Evolutionary conservation across 140 eudicot genomes (phyloP).

Genomic region (Stevia rebaudiana): DNA sequence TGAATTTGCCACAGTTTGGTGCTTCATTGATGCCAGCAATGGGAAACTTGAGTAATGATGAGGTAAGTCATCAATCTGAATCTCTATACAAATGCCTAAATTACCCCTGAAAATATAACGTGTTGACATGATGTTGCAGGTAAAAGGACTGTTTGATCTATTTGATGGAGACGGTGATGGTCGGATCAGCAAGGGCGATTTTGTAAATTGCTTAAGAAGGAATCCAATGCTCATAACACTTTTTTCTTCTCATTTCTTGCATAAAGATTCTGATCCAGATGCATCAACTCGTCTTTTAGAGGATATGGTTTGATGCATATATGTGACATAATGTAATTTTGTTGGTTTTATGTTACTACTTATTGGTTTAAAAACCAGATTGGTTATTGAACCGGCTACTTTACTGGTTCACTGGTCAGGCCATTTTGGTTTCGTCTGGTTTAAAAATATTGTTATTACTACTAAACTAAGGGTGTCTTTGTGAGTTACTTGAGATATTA

Average conservation of each 20-base stretch:
- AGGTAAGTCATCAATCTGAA: constrained; percentile 42
- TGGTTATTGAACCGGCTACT: background rate
- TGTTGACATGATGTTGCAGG: constrained; percentile 39
- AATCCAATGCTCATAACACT: constrained; percentile 76
- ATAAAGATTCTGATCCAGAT: constrained; percentile 20
- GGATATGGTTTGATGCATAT: constrained; percentile 42
- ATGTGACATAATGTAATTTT: constrained; percentile 29
- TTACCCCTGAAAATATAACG: background rate
- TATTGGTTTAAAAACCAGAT: background rate
- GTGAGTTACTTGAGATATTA: too few relatives aligned
- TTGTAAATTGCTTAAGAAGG: constrained; percentile 53
- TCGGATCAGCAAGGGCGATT: constrained; percentile 69
- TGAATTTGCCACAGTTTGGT: constrained; percentile 53
- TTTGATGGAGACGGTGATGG: constrained; percentile 69
- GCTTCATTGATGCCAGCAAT: constrained; percentile 46
- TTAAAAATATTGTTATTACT: background rate
- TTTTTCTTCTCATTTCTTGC: constrained; percentile 46
- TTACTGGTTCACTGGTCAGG: background rate
- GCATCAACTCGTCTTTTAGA: constrained; percentile 30
- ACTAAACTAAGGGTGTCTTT: background rate
- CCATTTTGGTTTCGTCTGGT: background rate
- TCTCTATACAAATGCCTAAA: background rate
- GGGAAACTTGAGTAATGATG: constrained; percentile 43
- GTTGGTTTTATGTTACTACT: background rate
- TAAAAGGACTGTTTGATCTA: constrained; percentile 42